These are phyloP conservation scores for Microbotryum silenes-acaulis DNA, from an alignment of 1,284 basidiomycete species.

Conservation along the genomic window DNA sequence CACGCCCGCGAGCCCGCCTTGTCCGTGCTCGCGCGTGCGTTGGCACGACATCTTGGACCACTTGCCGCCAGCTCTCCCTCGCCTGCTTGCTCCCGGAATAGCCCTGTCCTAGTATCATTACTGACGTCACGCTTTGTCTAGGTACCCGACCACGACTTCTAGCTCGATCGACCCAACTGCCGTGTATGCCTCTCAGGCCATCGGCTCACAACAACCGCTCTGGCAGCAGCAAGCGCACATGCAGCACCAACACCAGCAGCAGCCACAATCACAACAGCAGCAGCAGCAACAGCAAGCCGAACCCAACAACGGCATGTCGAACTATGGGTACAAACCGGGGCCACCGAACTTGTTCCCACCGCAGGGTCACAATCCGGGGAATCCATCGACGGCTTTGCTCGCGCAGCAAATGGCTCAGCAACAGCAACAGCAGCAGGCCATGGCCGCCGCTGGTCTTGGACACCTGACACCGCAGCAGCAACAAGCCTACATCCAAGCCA, in stretches of 20 bases:
- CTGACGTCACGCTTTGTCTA: no score
- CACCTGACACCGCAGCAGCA: background rate
- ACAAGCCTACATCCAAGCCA: background rate
- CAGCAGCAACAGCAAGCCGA: background rate
- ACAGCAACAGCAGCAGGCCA: conserved; percentile 3
- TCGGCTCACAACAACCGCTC: background rate
- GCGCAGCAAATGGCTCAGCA: conserved; percentile 23
- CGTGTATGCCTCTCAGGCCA: no score
- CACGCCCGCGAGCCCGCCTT: no score
- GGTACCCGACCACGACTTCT: no score
- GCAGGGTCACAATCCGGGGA: background rate
- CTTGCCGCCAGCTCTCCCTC: no score
- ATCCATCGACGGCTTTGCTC: conserved; percentile 10
- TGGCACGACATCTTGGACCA: no score
- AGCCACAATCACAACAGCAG: background rate
- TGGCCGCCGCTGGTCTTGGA: no score
- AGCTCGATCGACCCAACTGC: no score
- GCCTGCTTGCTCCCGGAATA: no score
- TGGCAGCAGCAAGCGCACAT: background rate
- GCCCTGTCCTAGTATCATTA: no score
- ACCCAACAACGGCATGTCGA: background rate
- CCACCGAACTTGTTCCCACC: background rate
- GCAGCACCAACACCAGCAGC: background rate
- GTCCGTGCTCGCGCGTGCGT: no score
- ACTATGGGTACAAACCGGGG: background rate